A percentile compares a stretch with the other conserved stretches of the same genome.
These are phyloP conservation scores for Verticillium dahliae DNA, from an alignment of 2,329 filamentous ascomycete genomes.

Conservation along the genomic window DNA sequence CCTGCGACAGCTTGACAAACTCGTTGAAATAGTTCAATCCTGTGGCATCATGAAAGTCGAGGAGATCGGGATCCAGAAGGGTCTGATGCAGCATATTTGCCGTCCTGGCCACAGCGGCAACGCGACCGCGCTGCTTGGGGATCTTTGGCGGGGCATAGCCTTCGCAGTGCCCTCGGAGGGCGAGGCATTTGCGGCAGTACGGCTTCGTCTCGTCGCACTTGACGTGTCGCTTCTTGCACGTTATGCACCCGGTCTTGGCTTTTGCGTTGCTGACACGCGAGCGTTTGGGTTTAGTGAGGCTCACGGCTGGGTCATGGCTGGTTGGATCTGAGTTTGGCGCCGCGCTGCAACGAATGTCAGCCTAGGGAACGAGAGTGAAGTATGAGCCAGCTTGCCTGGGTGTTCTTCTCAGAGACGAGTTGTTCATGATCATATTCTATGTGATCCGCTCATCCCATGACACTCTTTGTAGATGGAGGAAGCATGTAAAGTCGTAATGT, in stretches of 20 bases:
- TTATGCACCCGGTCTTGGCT: slow-evolving; percentile 12
- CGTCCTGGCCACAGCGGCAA: background rate
- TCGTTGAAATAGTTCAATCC: slow-evolving; percentile 20
- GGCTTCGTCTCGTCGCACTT: slow-evolving; percentile 14
- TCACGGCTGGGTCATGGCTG: background rate
- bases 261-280: slow-evolving; percentile 10
- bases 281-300: slow-evolving; percentile 4
- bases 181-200: slow-evolving; percentile 11
- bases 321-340: no score
- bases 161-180: slow-evolving; percentile 8
- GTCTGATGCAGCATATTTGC: slow-evolving; percentile 6
- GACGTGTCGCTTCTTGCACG: slow-evolving; percentile 12
- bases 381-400: no score
- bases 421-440: no score
- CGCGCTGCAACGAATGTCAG: no score
- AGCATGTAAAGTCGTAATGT: no score
- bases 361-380: no score
- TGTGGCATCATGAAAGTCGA: slow-evolving; percentile 11
- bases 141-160: slow-evolving; percentile 4
- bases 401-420: no score
- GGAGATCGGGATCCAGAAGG: slow-evolving; percentile 7
- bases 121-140: background rate
- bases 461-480: no score
- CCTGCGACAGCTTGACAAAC: slow-evolving; percentile 19
- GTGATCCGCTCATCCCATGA: no score